Conservation (phyloP, 2,329 filamentous ascomycete genomes). For the Botryosphaeria dothidea region DNA sequence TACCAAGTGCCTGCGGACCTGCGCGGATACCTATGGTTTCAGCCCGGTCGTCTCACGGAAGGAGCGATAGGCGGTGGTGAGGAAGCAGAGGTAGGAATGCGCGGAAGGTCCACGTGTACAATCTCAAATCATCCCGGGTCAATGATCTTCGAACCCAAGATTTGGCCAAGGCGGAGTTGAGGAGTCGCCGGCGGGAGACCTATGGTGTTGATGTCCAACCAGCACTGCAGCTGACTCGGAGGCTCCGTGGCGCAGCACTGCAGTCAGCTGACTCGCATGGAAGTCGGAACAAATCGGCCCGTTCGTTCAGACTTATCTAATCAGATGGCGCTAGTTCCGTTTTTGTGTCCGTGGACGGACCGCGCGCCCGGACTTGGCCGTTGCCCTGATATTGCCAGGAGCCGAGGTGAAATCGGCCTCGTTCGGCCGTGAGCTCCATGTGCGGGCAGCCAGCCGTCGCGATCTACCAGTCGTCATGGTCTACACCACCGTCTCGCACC, state of each 20-base stretch:
- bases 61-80: background rate
- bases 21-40: background rate
- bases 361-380: background rate
- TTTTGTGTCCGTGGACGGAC: too few relatives aligned
- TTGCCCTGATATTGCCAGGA: background rate
- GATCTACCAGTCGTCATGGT: constrained; percentile 12
- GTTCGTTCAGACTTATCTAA: too few relatives aligned
- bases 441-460: constrained; percentile 12
- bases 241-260: background rate
- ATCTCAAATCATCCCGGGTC: background rate
- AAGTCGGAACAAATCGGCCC: background rate
- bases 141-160: background rate
- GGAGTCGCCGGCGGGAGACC: background rate
- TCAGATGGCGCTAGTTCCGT: constrained; percentile 3
- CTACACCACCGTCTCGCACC: constrained; percentile 6
- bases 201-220: constrained; percentile 6
- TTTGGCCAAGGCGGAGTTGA: background rate
- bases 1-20: background rate
- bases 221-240: background rate
- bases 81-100: background rate
- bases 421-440: constrained; percentile 16
- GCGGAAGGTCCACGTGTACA: background rate
- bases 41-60: background rate
- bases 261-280: background rate
- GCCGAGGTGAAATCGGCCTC: constrained; percentile 18